Percentiles rank a stretch among this genome's conserved stretches.
These are phyloP conservation scores for Aspergillus sp. DNA, from an alignment of 2,329 filamentous ascomycete species.

Conservation along the genomic window DNA sequence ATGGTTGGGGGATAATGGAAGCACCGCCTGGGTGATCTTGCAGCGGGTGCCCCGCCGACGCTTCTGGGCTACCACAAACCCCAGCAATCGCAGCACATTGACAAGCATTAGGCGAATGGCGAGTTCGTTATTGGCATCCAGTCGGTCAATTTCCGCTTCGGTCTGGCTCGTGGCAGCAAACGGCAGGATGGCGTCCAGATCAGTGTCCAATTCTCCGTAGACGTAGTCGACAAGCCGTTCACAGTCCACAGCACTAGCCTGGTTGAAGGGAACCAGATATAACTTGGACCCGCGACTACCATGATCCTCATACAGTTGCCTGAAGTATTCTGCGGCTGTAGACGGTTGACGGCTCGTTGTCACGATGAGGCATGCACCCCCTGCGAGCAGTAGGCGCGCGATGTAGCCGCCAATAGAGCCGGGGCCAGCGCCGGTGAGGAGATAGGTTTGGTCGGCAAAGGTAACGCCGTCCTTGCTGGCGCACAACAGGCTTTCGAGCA, in stretches of 20 bases:
- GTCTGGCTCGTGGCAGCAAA: conserved; percentile 98
- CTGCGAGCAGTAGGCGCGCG: conserved; percentile 87
- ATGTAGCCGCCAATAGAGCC: conserved; percentile 97
- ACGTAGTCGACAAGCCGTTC: conserved; percentile 92
- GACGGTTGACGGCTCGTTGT: conserved; percentile 95
- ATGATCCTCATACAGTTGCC: conserved; percentile 93
- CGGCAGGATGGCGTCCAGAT: conserved; percentile 89
- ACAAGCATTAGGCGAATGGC: conserved; percentile 99
- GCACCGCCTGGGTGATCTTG: conserved; percentile 88
- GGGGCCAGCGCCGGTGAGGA: conserved; percentile 97
- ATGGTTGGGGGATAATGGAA: conserved; percentile 94
- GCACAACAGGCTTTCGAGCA: conserved; percentile 83
- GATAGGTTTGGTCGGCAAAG: conserved; percentile 87
- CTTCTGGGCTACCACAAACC: conserved; percentile 86
- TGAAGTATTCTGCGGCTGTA: conserved; percentile 97
- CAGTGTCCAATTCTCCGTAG: conserved; percentile 96
- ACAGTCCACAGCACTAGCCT: conserved; percentile 95
- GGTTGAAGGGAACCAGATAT: conserved; percentile 97
- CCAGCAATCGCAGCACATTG: conserved; percentile 85
- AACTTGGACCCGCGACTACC: conserved; percentile 91
- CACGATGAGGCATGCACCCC: conserved; percentile 91
- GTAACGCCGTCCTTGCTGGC: conserved; percentile 80
- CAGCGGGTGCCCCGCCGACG: conserved; percentile 80
- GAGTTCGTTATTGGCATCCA: conserved; percentile 95
- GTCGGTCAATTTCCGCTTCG: conserved; percentile 89